Evolutionary conservation across 23 red algal species (phyloP), one percentile per base, ranked within the genome.

Genomic region (Gracilaria gracilis): DNA sequence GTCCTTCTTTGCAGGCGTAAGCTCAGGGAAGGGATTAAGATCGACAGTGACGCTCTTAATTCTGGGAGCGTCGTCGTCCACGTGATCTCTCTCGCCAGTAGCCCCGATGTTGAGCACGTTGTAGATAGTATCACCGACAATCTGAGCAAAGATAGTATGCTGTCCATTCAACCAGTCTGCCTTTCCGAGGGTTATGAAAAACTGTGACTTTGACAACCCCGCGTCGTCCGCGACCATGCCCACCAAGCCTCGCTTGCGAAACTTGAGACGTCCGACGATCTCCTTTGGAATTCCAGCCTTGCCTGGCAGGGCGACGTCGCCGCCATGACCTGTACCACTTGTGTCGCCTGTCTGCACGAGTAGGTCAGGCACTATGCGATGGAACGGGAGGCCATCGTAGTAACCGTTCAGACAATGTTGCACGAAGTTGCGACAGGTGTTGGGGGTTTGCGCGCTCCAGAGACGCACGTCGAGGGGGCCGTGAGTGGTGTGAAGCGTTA

Each of bases 161-260:
- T 82, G 74, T 32, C 90, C 89, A 74, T 97, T 78, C 32, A 97
- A 51, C 89, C 89, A 97, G 15, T 85, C 64, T 61, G 95, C 83
- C 59, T 89, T 87, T 67, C 66, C 55, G 9, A 93, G 81, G 33
- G 78, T 91, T 79, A 97, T 88, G 61, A 97, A 97, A 90, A 97
- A 97, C 84, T 97, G 95, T 7, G 54, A 65, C 49, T 82, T 82
- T 59, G 35, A 31, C n/a, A 59, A 25, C 32, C 79, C 79, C 11
- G 37, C 83, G 49, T 87, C 83, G 44, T 91, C 75, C 36, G 73
- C 87, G 37, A 91, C 87, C 73, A 91, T 80, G 44, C 47, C 87
- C 31, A 81, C 87, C 47, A 91, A 33, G 7, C 75, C 87, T 19
- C 75, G 73, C 27, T 57, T 74, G 24, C 87, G 87, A 91, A 91